Evolutionary conservation across 2,329 filamentous ascomycete genomes (phyloP), one percentile per base, ranked within the genome.

Genomic region (Achaetomium macrosporum): DNA sequence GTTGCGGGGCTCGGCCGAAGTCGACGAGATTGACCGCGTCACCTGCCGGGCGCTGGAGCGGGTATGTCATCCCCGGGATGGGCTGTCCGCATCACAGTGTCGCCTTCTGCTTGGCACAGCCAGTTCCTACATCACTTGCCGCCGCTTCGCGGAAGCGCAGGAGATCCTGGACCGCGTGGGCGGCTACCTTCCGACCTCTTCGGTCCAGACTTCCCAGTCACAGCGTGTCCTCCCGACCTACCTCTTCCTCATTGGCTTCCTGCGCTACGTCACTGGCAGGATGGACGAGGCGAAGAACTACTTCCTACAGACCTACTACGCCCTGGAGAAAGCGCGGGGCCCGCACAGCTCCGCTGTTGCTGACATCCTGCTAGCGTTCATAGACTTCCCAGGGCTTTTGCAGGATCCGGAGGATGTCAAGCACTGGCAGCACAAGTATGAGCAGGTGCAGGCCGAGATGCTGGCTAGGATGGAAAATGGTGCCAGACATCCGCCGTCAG

Each of bases 71-170:
- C 35, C 35, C 13, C 20, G 37, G 30, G 15, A 16, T 41, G 15
- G 40, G 25, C 31, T 58, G 11, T 25, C 50, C 6, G 19, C 47
- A 17, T 25, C 55, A 2, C 49, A 59, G 17, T 55, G 44, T 36
- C 52, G 57, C 42, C 37, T 59, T 12, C 51, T 59, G 3, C 45
- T 59, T 15, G 55, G 57, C 29, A 54, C 57, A 7, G 46, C 54
- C 2, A 56, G 33, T 12, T 41, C 44, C 8, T 51, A 53, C 49
- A 53, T 58, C 31, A 40, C 46, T 31, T 42, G 42, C 41, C 33
- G 42, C 8, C 46, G 53, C 5, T 53, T 53, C 39, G 49, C 30
- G 12, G 47, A 49, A 2, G 57, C 57, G 6, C 46, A 42, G 40
- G 30, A 48, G 36, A 25, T 52, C 4, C 9, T 55, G 17, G 35